Conservation (phyloP, 73 alveolate genomes). For the Paramecium biaurelia region DNA sequence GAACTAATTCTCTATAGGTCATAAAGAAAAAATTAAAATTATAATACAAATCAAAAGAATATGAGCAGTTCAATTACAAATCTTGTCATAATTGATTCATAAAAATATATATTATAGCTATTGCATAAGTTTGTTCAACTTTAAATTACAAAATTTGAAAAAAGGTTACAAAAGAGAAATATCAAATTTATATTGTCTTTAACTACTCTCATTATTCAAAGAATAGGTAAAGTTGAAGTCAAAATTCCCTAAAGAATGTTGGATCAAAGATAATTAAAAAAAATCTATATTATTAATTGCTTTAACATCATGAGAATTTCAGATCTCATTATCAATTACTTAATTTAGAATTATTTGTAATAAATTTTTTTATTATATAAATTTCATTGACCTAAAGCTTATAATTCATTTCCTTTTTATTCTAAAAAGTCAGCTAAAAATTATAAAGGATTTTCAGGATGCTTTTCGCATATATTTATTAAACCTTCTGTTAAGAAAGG, state of each 20-base stretch:
- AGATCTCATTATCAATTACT: no score
- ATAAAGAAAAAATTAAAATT: not conserved
- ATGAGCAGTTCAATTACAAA: not conserved
- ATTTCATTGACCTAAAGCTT: not conserved
- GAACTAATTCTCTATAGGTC: not conserved
- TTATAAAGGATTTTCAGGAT: slow-evolving; percentile 88
- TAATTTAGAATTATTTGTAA: no score
- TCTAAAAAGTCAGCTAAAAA: slow-evolving; percentile 74
- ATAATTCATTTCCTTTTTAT: slow-evolving; percentile 64
- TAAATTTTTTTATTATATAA: no score
- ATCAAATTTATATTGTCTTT: no score
- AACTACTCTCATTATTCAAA: no score
- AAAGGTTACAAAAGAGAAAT: not conserved
- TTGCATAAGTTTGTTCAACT: not conserved
- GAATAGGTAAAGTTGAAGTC: no score
- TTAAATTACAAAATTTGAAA: not conserved
- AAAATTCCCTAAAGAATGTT: no score
- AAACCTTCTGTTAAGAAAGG: slow-evolving; percentile 87
- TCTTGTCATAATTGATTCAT: not conserved
- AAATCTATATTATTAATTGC: no score
- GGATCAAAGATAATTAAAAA: no score
- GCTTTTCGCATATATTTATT: slow-evolving; percentile 78
- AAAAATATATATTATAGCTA: not conserved
- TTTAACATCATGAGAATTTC: no score
- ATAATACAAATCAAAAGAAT: not conserved